A percentile compares a stretch with the other conserved stretches of the same genome.
Evolutionary conservation across 2,329 filamentous ascomycete genomes (phyloP).

Genomic region (Colletotrichum sp.): DNA sequence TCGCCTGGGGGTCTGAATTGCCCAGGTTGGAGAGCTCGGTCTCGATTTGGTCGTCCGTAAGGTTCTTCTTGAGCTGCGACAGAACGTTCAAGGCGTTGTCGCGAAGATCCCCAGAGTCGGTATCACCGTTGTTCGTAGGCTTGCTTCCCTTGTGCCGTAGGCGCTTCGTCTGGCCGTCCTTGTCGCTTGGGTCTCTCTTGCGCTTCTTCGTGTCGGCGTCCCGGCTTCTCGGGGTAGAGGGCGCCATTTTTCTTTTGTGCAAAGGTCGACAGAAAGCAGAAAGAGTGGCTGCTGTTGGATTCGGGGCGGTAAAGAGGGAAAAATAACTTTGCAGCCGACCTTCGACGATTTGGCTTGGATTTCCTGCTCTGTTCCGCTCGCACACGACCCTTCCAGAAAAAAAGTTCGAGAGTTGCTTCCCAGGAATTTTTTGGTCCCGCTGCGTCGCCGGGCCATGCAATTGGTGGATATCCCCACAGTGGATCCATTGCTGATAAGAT

Average conservation of each 20-base stretch:
- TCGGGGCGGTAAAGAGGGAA: neutral
- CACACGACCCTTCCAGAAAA: constrained; percentile 17
- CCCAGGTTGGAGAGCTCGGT: constrained; percentile 8
- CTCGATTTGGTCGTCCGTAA: constrained; percentile 15
- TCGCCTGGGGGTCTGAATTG: constrained; percentile 15
- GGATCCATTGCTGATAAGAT: constrained; percentile 17
- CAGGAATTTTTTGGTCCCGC: constrained; percentile 24
- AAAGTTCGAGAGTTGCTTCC: constrained; percentile 21
- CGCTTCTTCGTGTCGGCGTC: constrained; percentile 49
- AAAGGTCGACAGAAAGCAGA: neutral
- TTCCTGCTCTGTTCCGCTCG: constrained; percentile 12
- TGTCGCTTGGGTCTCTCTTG: constrained; percentile 50
- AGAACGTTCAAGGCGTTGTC: constrained; percentile 22
- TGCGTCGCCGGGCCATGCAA: constrained; percentile 14
- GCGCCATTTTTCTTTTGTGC: constrained; percentile 37
- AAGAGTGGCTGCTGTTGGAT: neutral
- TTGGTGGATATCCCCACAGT: constrained; percentile 14
- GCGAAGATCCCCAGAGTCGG: constrained; percentile 13
- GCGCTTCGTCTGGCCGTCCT: constrained; percentile 42
- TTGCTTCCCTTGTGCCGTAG: constrained; percentile 31
- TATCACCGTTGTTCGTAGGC: neutral
- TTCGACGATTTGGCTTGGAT: constrained; percentile 3
- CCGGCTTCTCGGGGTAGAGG: constrained; percentile 34
- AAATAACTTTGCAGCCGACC: neutral
- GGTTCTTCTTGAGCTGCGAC: constrained; percentile 11